A percentile compares a stretch with the other conserved stretches of the same genome.
phyloP scores from a whole-genome alignment of 2,329 filamentous ascomycete genomes.

The Canariomyces notabilis region DNA sequence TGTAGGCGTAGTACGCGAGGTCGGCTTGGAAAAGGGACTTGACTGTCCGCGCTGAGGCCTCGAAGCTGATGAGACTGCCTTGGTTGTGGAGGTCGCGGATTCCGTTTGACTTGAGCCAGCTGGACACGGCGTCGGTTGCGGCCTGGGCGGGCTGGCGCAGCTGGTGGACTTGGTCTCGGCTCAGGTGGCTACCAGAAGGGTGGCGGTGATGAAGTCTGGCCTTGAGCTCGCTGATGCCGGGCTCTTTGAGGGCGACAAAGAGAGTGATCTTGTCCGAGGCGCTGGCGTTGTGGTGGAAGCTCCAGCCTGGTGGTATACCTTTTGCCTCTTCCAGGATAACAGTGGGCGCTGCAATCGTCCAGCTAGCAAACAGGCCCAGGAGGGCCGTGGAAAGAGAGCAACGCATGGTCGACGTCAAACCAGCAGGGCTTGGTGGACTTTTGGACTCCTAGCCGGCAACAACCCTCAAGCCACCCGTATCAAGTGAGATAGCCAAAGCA shows the following conservation, averaged over 20 bases:
- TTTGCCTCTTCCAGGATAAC: constrained; percentile 22
- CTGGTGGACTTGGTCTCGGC: constrained; percentile 31
- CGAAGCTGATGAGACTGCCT: constrained; percentile 40
- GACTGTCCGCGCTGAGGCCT: constrained; percentile 36
- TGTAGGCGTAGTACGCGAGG: constrained; percentile 39
- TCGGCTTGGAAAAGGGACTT: constrained; percentile 39
- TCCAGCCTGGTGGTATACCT: constrained; percentile 28
- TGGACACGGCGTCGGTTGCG: constrained; percentile 34
- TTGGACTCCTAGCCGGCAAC: too few relatives aligned
- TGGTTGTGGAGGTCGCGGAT: constrained; percentile 31
- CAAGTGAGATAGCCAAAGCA: too few relatives aligned
- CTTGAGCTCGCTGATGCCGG: constrained; percentile 29
- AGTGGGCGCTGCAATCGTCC: constrained; percentile 11
- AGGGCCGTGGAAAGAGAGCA: constrained; percentile 9
- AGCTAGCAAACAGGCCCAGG: constrained; percentile 6
- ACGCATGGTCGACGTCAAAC: constrained; percentile 16
- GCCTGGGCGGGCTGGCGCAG: constrained; percentile 34
- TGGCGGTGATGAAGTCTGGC: constrained; percentile 24
- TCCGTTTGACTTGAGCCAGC: constrained; percentile 39
- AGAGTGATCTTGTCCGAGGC: constrained; percentile 27
- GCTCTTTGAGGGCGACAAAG: constrained; percentile 29
- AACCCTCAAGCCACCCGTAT: too few relatives aligned
- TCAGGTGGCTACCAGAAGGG: constrained; percentile 30
- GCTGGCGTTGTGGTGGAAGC: constrained; percentile 21
- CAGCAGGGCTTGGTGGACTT: too few relatives aligned